Conservation (phyloP, 805 yeast species). For the Debaryomyces tyrocola region DNA sequence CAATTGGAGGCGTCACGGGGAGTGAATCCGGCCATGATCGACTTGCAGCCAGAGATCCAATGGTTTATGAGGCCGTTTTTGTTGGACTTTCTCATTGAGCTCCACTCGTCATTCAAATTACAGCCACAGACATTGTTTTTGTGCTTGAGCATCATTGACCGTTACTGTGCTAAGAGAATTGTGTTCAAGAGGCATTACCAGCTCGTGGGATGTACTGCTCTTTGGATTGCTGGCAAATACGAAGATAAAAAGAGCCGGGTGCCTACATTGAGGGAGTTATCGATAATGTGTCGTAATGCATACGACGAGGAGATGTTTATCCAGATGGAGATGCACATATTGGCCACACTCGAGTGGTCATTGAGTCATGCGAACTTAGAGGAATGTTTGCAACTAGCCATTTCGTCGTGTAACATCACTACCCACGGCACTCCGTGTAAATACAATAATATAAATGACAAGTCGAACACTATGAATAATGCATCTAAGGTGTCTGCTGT, state of each 20-base stretch:
- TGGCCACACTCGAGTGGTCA: constrained; percentile 58
- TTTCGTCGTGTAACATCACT: constrained; percentile 16
- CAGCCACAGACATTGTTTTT: constrained; percentile 45
- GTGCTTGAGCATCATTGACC: constrained; percentile 45
- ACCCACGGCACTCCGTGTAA: constrained; percentile 23
- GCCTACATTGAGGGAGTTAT: constrained; percentile 54
- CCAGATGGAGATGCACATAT: constrained; percentile 65
- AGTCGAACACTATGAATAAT: constrained; percentile 9
- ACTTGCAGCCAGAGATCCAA: constrained; percentile 47
- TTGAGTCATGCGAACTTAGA: constrained; percentile 51
- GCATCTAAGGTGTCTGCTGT: constrained; percentile 48
- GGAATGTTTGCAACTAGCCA: constrained; percentile 49
- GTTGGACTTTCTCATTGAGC: constrained; percentile 43
- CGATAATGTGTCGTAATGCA: constrained; percentile 57
- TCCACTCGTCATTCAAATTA: constrained; percentile 41
- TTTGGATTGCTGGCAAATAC: constrained; percentile 51
- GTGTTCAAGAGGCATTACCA: constrained; percentile 49
- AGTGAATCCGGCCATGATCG: constrained; percentile 54
- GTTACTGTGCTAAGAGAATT: constrained; percentile 46
- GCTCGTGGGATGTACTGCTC: constrained; percentile 47
- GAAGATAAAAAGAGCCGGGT: constrained; percentile 61
- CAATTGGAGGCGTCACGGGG: constrained; percentile 37
- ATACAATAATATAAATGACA: constrained; percentile 15
- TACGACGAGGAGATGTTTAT: constrained; percentile 55
- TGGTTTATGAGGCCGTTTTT: constrained; percentile 50